phyloP scores from a whole-genome alignment of 2,329 filamentous ascomycete species.

The Cladosporium sp. region DNA sequence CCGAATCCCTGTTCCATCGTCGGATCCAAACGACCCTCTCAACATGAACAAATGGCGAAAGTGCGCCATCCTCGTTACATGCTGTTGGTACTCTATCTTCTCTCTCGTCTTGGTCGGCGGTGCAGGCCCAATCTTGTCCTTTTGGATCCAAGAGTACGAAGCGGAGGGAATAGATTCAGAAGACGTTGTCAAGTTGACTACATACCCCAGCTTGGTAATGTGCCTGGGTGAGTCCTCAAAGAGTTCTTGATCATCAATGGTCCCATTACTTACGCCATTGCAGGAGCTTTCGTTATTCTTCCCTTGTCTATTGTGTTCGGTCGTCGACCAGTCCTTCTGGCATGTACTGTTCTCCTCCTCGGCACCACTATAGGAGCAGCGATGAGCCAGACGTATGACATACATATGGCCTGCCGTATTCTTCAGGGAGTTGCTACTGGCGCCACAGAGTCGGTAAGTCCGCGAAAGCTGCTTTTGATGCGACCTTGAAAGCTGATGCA shows the following conservation, averaged over 20 bases:
- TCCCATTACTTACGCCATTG: not conserved
- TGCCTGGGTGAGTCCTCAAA: slow-evolving; percentile 32
- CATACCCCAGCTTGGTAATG: slow-evolving; percentile 37
- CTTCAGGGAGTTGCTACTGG: slow-evolving; percentile 35
- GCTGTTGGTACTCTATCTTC: slow-evolving; percentile 31
- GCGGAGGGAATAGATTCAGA: slow-evolving; percentile 21
- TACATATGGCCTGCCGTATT: slow-evolving; percentile 36
- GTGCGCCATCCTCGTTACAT: slow-evolving; percentile 26
- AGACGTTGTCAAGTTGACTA: slow-evolving; percentile 34
- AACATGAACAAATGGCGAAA: slow-evolving; percentile 30
- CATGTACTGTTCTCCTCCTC: slow-evolving; percentile 27
- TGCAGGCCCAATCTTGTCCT: slow-evolving; percentile 37
- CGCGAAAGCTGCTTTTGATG: too few species aligned
- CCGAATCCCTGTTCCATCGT: slow-evolving; percentile 22
- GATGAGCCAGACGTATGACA: slow-evolving; percentile 30
- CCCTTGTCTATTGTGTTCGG: slow-evolving; percentile 37
- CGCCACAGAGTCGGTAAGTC: slow-evolving; percentile 32
- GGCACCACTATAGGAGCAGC: slow-evolving; percentile 33
- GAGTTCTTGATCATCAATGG: too few species aligned
- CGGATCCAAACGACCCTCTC: slow-evolving; percentile 26
- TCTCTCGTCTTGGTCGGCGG: slow-evolving; percentile 48
- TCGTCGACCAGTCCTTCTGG: slow-evolving; percentile 36
- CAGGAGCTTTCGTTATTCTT: slow-evolving; percentile 33
- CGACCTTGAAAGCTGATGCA: too few species aligned
- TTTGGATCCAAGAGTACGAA: slow-evolving; percentile 32